Percentiles rank a stretch among this genome's conserved stretches.
These are phyloP conservation scores for Taxillus chinensis DNA, from an alignment of 164 flowering plant species.

Conservation along the genomic window DNA sequence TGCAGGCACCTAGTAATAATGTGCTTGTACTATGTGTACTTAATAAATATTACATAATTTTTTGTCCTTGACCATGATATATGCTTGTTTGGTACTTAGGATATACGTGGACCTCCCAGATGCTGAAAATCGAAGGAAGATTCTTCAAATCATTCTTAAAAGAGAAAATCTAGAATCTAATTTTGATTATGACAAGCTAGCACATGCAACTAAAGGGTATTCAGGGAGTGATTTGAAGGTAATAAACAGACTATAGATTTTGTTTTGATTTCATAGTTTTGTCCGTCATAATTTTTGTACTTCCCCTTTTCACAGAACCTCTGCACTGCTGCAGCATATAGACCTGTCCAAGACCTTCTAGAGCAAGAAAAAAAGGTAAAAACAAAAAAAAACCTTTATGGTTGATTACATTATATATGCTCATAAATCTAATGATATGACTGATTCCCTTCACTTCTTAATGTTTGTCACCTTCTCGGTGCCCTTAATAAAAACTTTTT, in stretches of 20 bases:
- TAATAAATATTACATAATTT: background rate
- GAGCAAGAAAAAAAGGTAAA: constrained; percentile 61
- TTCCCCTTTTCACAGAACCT: constrained; percentile 58
- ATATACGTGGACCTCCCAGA: constrained; percentile 92
- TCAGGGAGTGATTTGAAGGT: constrained; percentile 99
- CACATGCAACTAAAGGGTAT: constrained; percentile 86
- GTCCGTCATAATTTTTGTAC: background rate
- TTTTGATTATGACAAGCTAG: constrained; percentile 64
- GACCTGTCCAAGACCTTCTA: constrained; percentile 92
- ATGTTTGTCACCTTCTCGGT: background rate
- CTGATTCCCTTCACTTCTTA: background rate
- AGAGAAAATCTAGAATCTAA: constrained; percentile 57
- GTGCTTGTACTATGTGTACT: too few species aligned
- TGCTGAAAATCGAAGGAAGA: constrained; percentile 81
- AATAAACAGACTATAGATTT: constrained; percentile 1
- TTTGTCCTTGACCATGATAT: constrained; percentile 4
- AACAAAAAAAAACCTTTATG: too few species aligned
- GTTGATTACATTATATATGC: too few species aligned
- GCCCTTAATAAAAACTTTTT: too few species aligned
- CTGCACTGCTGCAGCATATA: constrained; percentile 92
- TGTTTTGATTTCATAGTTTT: background rate
- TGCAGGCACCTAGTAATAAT: too few species aligned
- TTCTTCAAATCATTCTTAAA: constrained; percentile 65
- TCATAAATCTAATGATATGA: too few species aligned
- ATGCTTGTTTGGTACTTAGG: constrained; percentile 28